Percentiles rank a stretch among this genome's conserved stretches.
Conservation (phyloP, 495 filamentous ascomycete species). For the Trichoderma erinaceum region DNA sequence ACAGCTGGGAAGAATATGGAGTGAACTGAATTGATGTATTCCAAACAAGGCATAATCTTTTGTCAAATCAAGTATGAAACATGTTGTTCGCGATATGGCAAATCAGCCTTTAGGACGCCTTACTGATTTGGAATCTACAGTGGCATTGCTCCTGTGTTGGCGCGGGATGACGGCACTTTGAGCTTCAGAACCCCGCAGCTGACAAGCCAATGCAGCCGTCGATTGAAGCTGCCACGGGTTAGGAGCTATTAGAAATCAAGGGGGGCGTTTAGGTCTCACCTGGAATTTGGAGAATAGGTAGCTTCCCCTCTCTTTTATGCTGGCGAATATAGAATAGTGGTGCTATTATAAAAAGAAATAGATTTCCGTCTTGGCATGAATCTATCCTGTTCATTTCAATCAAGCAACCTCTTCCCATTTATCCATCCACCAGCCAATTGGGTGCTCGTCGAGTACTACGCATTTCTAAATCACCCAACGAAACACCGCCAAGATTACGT, state of each 20-base stretch:
- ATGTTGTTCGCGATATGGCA: too few relatives aligned
- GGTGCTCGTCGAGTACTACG: background rate
- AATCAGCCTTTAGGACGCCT: background rate
- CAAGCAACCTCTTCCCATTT: background rate
- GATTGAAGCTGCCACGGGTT: background rate
- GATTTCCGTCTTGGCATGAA: background rate
- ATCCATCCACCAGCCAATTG: background rate
- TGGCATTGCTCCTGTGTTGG: background rate
- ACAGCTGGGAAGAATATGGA: too few relatives aligned
- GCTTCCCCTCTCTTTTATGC: too few relatives aligned
- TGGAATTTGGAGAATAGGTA: too few relatives aligned
- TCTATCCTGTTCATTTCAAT: too few relatives aligned
- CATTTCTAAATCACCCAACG: background rate
- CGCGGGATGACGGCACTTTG: background rate
- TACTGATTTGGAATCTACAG: background rate
- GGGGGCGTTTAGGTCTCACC: background rate
- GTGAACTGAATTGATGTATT: too few relatives aligned
- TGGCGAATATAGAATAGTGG: too few relatives aligned
- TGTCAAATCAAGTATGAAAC: too few relatives aligned
- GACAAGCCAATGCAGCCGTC: background rate
- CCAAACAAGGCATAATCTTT: too few relatives aligned
- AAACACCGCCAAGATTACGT: background rate
- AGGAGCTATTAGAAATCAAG: slow-evolving; percentile 1
- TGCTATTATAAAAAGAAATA: too few relatives aligned
- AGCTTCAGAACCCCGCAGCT: slow-evolving; percentile 1